Evolutionary conservation across 305 asterid genomes (phyloP).

Genomic region (Fraxinus ornus): DNA sequence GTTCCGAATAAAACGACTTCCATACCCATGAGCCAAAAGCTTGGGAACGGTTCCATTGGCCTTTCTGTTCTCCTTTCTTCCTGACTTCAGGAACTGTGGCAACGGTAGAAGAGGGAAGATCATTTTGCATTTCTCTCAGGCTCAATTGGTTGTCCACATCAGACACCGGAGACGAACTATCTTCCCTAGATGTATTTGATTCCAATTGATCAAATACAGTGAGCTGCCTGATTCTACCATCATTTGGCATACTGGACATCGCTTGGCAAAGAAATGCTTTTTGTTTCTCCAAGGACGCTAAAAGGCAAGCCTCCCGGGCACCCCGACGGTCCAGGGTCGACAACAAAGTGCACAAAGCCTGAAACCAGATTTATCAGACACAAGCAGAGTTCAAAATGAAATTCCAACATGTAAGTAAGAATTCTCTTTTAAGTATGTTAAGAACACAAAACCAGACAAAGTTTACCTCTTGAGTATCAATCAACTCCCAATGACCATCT

Average conservation of each 20-base stretch:
- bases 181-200: slow-evolving; percentile 60
- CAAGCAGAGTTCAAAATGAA: slow-evolving; percentile 25
- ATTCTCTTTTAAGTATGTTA: not conserved
- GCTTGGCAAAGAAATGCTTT: slow-evolving; percentile 51
- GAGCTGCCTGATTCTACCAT: slow-evolving; percentile 39
- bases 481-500: slow-evolving; percentile 96
- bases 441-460: slow-evolving; percentile 16
- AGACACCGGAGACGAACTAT: slow-evolving; percentile 86
- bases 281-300: slow-evolving; percentile 61
- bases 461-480: slow-evolving; percentile 78
- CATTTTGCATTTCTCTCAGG: slow-evolving; percentile 47
- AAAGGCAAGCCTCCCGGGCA: slow-evolving; percentile 77
- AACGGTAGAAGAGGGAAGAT: slow-evolving; percentile 38
- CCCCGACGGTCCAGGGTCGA: slow-evolving; percentile 77
- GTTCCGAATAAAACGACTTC: slow-evolving; percentile 76
- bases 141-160: slow-evolving; percentile 70
- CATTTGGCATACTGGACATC: slow-evolving; percentile 48
- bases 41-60: slow-evolving; percentile 43
- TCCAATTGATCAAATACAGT: slow-evolving; percentile 47
- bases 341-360: slow-evolving; percentile 71
- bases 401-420: slow-evolving; percentile 13
- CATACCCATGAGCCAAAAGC: slow-evolving; percentile 75
- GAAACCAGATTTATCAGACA: slow-evolving; percentile 24
- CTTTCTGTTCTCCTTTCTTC: slow-evolving; percentile 54
- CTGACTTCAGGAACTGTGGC: slow-evolving; percentile 36